Conservation (phyloP, 371 early-diverging fungal species). For the Actinomucor elegans region DNA sequence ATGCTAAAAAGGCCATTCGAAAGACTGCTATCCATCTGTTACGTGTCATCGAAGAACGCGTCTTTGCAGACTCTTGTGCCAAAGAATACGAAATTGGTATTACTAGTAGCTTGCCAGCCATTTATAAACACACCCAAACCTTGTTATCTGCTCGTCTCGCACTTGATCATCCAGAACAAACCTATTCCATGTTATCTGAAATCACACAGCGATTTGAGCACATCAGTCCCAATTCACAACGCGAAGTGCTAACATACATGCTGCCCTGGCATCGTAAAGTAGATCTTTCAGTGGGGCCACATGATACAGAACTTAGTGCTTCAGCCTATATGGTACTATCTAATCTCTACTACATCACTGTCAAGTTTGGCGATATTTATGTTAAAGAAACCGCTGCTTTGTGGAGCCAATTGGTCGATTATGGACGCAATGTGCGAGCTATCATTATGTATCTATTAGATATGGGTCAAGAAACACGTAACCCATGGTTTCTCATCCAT, state of each 20-base stretch:
- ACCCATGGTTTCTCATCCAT: slow-evolving; percentile 76
- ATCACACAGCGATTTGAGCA: slow-evolving; percentile 75
- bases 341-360: slow-evolving; percentile 84
- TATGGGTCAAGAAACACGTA: slow-evolving; percentile 73
- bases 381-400: slow-evolving; percentile 77
- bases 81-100: slow-evolving; percentile 73
- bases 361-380: slow-evolving; percentile 77
- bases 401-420: slow-evolving; percentile 81
- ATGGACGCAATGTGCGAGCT: slow-evolving; percentile 64
- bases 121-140: slow-evolving; percentile 81
- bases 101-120: slow-evolving; percentile 75
- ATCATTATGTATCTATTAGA: slow-evolving; percentile 75
- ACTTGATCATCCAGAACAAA: slow-evolving; percentile 64
- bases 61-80: slow-evolving; percentile 64
- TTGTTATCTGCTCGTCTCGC: slow-evolving; percentile 71
- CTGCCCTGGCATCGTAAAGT: slow-evolving; percentile 88
- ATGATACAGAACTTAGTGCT: slow-evolving; percentile 50
- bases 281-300: slow-evolving; percentile 54
- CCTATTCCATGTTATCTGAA: slow-evolving; percentile 77
- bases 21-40: slow-evolving; percentile 76
- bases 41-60: slow-evolving; percentile 70
- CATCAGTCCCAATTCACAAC: slow-evolving; percentile 59
- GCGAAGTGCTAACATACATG: slow-evolving; percentile 74
- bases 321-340: slow-evolving; percentile 72
- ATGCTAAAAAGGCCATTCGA: slow-evolving; percentile 74